These are phyloP conservation scores for Rhizopus arrhizus DNA, from an alignment of 371 early-diverging fungal species.

Conservation along the genomic window DNA sequence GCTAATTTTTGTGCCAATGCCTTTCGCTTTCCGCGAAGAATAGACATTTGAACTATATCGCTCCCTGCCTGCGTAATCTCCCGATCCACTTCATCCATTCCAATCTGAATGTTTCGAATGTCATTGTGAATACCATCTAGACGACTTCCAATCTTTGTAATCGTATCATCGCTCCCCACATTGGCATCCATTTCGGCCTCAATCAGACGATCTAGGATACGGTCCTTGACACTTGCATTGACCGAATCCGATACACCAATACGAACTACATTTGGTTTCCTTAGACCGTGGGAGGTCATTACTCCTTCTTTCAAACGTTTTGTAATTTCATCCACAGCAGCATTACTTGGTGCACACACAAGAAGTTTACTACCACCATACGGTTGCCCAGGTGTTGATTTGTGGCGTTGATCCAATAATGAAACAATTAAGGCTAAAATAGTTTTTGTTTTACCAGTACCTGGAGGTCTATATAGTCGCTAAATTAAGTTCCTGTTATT, in stretches of 20 bases:
- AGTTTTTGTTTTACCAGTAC: conserved; percentile 92
- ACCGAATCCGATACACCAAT: conserved; percentile 80
- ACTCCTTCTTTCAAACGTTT: conserved; percentile 77
- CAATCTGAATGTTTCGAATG: conserved; percentile 47
- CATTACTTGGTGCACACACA: conserved; percentile 97
- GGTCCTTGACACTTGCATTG: conserved; percentile 70
- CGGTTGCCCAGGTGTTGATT: neutral
- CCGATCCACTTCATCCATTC: conserved; percentile 58
- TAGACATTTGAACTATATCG: conserved; percentile 32
- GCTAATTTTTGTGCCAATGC: conserved; percentile 33
- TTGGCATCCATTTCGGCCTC: conserved; percentile 53
- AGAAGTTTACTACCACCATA: conserved; percentile 59
- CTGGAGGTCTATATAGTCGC: conserved; percentile 69
- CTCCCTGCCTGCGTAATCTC: conserved; percentile 38
- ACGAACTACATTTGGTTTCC: conserved; percentile 78
- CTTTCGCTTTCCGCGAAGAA: conserved; percentile 36
- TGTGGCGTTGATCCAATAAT: conserved; percentile 54
- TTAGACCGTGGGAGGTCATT: conserved; percentile 53
- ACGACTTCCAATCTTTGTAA: conserved; percentile 27
- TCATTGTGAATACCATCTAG: conserved; percentile 38
- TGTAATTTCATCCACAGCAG: conserved; percentile 96
- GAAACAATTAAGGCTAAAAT: conserved; percentile 83
- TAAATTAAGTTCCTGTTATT: no score
- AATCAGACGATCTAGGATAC: conserved; percentile 68
- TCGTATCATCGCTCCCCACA: conserved; percentile 20